Evolutionary conservation across 169 alveolate species (phyloP).

Genomic region (Cryptosporidium meleagridis): DNA sequence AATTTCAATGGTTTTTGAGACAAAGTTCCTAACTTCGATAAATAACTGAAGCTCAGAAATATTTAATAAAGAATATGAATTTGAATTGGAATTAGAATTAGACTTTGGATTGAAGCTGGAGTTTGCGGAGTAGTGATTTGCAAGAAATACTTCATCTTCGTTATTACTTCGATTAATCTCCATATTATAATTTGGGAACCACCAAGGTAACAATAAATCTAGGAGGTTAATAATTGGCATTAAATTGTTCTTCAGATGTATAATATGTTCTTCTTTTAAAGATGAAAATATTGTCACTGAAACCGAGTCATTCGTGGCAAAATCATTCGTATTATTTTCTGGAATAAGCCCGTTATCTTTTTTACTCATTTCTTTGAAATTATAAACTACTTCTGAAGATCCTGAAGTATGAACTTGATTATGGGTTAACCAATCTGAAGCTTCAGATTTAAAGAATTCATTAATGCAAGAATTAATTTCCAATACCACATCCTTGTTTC

Average conservation of each 20-base stretch:
- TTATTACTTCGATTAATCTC: neutral
- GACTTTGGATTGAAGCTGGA: neutral
- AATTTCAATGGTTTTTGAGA: slow-evolving; percentile 12
- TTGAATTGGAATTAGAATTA: neutral
- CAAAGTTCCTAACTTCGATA: slow-evolving; percentile 22
- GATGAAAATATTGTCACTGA: slow-evolving; percentile 29
- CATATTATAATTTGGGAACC: slow-evolving; percentile 54
- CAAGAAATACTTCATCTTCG: neutral
- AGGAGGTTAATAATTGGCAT: slow-evolving; percentile 16
- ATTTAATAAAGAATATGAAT: slow-evolving; percentile 8
- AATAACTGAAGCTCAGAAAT: slow-evolving; percentile 43
- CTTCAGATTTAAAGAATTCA: slow-evolving; percentile 39
- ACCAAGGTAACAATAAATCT: slow-evolving; percentile 34
- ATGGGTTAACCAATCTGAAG: slow-evolving; percentile 57
- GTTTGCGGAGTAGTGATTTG: neutral
- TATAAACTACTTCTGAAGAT: neutral
- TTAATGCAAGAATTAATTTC: slow-evolving; percentile 22
- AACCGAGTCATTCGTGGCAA: neutral
- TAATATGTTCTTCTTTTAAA: slow-evolving; percentile 34
- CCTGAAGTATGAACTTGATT: neutral
- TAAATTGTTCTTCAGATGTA: neutral
- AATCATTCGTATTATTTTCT: slow-evolving; percentile 2
- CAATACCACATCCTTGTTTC: neutral
- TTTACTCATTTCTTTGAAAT: neutral
- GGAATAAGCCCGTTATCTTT: neutral